Evolutionary conservation across 768 basidiomycete genomes (phyloP), one percentile per base, ranked within the genome.

Genomic region (Boletus rufocinnamomeus): DNA sequence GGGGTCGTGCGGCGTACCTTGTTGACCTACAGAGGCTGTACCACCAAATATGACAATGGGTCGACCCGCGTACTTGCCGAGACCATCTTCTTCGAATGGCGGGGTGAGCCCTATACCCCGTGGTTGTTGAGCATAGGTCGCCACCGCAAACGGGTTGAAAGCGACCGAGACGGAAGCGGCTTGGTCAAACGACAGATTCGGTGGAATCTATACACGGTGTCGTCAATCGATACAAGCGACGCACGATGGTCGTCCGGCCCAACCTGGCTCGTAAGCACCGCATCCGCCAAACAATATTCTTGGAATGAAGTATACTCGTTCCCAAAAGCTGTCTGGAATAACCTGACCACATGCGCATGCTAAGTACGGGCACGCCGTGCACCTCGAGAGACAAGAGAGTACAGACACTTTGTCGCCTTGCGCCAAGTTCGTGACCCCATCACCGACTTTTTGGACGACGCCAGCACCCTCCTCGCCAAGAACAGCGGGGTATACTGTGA

Each of bases 381-480:
- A 2, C 4, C 17, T 5, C 28, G 16, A 47, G 13, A 35, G 13
- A 21, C 6, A 23, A 43, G n/a, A 14, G 6, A 28, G 28, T 30
- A 54, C 60, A 2, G 0, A 58, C 52, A 63, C 70, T 43, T 62
- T 71, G 50, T 79, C 75, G 17, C 78, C 79, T n/a, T 54, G 57
- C 11, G 57, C 67, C 51, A 77, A 60, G 38, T 61, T 54, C 2
- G 64, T 65, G 5, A 80, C 79, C 5, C 67, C 68, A 10, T 68
- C 57, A n/a, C 75, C 78, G 25, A 78, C 67, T 46, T 70, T 63
- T n/a, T 66, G 62, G 21, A 77, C 72, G 14, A 67, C 65, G 16
- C 80, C 79, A 16, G 77, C 72, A 6, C 63, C 66, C 30, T 80
- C 77, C 10, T 62, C 63, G 17, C 76, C 80, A 6, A 74, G 48